These are phyloP conservation scores for Excoecaria cochinchinensis DNA, from an alignment of 345 rosid genomes.

Conservation along the genomic window DNA sequence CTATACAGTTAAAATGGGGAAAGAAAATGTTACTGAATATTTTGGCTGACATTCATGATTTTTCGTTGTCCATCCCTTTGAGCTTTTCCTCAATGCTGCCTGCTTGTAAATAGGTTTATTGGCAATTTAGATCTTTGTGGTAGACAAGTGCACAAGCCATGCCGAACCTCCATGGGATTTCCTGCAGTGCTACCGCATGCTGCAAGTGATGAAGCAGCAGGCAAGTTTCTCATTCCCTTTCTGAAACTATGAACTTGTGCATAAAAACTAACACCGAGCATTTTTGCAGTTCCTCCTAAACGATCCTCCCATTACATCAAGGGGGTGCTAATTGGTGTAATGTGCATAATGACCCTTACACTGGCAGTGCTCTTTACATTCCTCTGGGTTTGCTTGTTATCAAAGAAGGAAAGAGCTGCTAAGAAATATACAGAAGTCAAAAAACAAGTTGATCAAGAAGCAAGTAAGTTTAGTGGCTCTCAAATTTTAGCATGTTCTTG, in stretches of 20 bases:
- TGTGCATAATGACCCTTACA: conserved; percentile 71
- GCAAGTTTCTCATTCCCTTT: conserved; percentile 32
- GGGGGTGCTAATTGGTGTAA: conserved; percentile 80
- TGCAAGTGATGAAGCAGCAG: conserved; percentile 75
- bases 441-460: conserved; percentile 72
- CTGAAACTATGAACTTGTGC: not conserved
- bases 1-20: conserved; percentile 1
- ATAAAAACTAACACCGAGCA: conserved; percentile 1
- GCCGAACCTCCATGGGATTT: conserved; percentile 93
- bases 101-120: conserved; percentile 45
- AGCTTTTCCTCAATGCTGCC: conserved; percentile 9
- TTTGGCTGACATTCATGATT: not conserved
- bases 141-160: conserved; percentile 80
- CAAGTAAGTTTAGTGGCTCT: conserved; percentile 39
- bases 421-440: conserved; percentile 87
- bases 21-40: not conserved
- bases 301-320: conserved; percentile 83
- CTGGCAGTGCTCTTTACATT: conserved; percentile 64
- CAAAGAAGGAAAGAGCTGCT: conserved; percentile 88
- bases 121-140: conserved; percentile 95
- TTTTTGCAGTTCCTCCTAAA: conserved; percentile 55
- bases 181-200: conserved; percentile 97
- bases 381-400: conserved; percentile 69
- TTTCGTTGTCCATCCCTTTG: not conserved
- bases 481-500: not conserved